Conservation (phyloP, 192 early-diverging fungal genomes). For the Mortierella alpina region DNA sequence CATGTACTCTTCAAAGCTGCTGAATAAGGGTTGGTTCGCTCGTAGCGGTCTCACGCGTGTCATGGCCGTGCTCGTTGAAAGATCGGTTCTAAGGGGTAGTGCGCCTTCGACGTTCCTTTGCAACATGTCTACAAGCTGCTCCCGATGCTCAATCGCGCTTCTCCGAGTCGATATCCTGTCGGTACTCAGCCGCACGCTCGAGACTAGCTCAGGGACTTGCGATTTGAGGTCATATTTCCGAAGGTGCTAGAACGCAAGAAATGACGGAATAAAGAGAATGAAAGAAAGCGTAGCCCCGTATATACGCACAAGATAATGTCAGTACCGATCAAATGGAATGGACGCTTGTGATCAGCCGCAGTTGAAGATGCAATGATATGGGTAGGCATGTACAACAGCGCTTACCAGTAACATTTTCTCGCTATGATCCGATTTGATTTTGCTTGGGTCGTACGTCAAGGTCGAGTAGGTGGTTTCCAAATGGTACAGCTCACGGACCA, state of each 20-base stretch:
- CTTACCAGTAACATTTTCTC: conserved; percentile 66
- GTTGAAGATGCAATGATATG: background rate
- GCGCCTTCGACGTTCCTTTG: conserved; percentile 55
- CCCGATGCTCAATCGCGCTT: conserved; percentile 54
- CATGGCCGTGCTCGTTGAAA: background rate
- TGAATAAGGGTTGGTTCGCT: conserved; percentile 9
- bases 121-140: conserved; percentile 58
- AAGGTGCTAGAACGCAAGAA: conserved; percentile 18
- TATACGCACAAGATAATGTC: background rate
- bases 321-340: background rate
- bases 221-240: conserved; percentile 60
- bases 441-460: conserved; percentile 64
- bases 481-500: conserved; percentile 69
- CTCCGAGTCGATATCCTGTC: conserved; percentile 58
- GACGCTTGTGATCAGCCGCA: background rate
- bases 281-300: background rate
- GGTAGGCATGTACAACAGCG: background rate
- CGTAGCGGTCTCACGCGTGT: conserved; percentile 17
- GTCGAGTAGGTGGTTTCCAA: conserved; percentile 63
- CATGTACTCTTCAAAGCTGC: conserved; percentile 58
- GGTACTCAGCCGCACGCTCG: conserved; percentile 50
- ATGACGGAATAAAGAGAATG: background rate
- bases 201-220: conserved; percentile 57
- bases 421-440: conserved; percentile 61
- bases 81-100: conserved; percentile 20